Conservation (phyloP, 805 yeast genomes). For the Zygosaccharomyces lentus region DNA sequence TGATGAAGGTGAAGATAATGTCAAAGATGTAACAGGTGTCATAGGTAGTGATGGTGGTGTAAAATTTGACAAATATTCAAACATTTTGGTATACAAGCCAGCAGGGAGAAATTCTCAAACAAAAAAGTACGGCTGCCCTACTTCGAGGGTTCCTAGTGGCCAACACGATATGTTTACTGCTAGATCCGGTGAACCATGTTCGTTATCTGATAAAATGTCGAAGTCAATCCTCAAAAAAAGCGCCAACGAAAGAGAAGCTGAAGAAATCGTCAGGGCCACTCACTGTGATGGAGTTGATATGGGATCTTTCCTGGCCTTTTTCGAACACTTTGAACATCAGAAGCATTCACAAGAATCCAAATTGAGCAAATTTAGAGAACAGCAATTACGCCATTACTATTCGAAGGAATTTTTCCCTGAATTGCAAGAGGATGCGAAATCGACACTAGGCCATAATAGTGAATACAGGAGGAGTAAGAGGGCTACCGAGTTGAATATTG, state of each 20-base stretch:
- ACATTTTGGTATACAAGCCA: slow-evolving; percentile 28
- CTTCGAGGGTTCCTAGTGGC: not conserved
- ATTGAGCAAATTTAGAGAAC: slow-evolving; percentile 36
- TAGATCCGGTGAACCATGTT: not conserved
- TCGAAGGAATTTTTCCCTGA: slow-evolving; percentile 21
- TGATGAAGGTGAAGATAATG: not conserved
- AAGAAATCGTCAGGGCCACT: slow-evolving; percentile 37
- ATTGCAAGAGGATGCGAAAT: slow-evolving; percentile 9
- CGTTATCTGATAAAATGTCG: slow-evolving; percentile 6
- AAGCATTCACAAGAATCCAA: slow-evolving; percentile 35
- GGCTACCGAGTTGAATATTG: slow-evolving; percentile 21
- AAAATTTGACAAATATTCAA: slow-evolving; percentile 29
- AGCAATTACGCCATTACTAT: slow-evolving; percentile 39
- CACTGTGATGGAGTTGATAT: slow-evolving; percentile 39
- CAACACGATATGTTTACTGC: not conserved
- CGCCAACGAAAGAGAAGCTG: slow-evolving; percentile 33
- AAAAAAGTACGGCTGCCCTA: not conserved
- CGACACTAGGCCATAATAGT: slow-evolving; percentile 6
- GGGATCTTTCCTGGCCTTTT: slow-evolving; percentile 35
- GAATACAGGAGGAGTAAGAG: slow-evolving; percentile 19
- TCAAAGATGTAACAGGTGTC: not conserved
- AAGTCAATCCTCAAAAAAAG: slow-evolving; percentile 40
- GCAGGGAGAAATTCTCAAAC: slow-evolving; percentile 12
- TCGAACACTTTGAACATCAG: slow-evolving; percentile 37
- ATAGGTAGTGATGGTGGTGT: slow-evolving; percentile 14